These are phyloP conservation scores for Cenococcum geophilum DNA, from an alignment of 495 filamentous ascomycete genomes.

Conservation along the genomic window DNA sequence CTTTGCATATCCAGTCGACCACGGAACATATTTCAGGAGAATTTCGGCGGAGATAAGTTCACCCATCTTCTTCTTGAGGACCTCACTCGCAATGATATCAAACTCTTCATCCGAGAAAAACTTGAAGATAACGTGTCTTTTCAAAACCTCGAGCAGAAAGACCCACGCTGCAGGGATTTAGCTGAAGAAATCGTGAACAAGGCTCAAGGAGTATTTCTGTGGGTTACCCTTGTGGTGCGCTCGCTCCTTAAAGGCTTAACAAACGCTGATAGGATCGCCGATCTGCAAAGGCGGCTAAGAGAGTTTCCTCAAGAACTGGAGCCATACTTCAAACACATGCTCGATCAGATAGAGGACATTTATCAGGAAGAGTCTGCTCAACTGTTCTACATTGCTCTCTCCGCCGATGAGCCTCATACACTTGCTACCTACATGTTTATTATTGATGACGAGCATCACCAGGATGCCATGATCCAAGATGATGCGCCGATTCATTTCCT, in stretches of 20 bases:
- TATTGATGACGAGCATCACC: background rate
- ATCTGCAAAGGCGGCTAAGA: constrained; percentile 5
- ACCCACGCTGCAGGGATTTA: background rate
- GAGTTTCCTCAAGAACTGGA: background rate
- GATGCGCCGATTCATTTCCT: too few species aligned
- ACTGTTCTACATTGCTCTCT: background rate
- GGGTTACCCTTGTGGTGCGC: constrained; percentile 2
- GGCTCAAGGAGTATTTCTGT: constrained; percentile 8
- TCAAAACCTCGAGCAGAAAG: background rate
- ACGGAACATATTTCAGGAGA: too few species aligned
- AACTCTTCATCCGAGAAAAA: background rate
- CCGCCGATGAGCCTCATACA: background rate
- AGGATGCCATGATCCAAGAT: too few species aligned
- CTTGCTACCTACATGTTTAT: background rate
- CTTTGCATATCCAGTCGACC: too few species aligned
- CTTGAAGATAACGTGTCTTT: background rate
- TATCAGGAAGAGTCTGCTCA: background rate
- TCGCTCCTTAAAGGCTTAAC: background rate
- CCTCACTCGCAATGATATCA: background rate
- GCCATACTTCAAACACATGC: constrained; percentile 10
- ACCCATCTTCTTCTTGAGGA: too few species aligned
- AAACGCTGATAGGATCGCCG: background rate
- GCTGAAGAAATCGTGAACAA: background rate
- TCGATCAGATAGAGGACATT: background rate
- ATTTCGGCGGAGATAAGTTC: too few species aligned